These are phyloP conservation scores for Gymnopilus dilepis DNA, from an alignment of 768 basidiomycete species.

Conservation along the genomic window DNA sequence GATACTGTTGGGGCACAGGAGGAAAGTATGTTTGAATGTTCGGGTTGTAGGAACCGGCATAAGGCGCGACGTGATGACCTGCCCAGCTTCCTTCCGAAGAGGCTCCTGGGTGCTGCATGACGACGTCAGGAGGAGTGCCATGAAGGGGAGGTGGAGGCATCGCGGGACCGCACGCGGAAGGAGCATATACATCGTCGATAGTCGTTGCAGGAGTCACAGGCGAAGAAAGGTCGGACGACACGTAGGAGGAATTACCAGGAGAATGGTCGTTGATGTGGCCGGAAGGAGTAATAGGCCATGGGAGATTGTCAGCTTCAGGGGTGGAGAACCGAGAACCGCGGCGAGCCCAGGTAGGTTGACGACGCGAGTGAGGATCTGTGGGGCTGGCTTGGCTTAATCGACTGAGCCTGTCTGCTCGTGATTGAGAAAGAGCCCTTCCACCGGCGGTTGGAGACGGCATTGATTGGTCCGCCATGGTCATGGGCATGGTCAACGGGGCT, in stretches of 20 bases:
- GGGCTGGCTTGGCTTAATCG: conserved; percentile 40
- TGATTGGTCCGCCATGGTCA: conserved; percentile 21
- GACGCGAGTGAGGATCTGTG: conserved; percentile 36
- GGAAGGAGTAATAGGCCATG: conserved; percentile 19
- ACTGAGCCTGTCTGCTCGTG: conserved; percentile 39
- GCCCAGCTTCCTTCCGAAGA: conserved; percentile 19
- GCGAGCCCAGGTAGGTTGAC: conserved; percentile 32
- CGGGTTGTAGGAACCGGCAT: conserved; percentile 12
- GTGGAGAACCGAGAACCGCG: conserved; percentile 42
- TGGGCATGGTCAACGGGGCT: conserved; percentile 34
- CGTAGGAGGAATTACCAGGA: conserved; percentile 24
- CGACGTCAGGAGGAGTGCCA: conserved; percentile 12
- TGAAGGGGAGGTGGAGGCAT: conserved; percentile 16
- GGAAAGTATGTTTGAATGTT: conserved; percentile 20
- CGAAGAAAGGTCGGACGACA: conserved; percentile 22
- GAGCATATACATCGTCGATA: conserved; percentile 23
- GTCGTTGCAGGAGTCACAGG: conserved; percentile 25
- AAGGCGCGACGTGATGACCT: conserved; percentile 6
- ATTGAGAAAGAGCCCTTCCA: conserved; percentile 38
- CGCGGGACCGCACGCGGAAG: conserved; percentile 9
- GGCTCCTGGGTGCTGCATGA: conserved; percentile 16
- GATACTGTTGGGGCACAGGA: conserved; percentile 3
- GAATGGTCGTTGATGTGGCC: conserved; percentile 15
- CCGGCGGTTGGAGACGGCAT: conserved; percentile 29
- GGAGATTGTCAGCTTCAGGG: conserved; percentile 37